Evolutionary conservation across 352 stramenopile genomes (phyloP), one percentile per base, ranked within the genome.

Genomic region (Hyaloperonospora arabidopsidis): DNA sequence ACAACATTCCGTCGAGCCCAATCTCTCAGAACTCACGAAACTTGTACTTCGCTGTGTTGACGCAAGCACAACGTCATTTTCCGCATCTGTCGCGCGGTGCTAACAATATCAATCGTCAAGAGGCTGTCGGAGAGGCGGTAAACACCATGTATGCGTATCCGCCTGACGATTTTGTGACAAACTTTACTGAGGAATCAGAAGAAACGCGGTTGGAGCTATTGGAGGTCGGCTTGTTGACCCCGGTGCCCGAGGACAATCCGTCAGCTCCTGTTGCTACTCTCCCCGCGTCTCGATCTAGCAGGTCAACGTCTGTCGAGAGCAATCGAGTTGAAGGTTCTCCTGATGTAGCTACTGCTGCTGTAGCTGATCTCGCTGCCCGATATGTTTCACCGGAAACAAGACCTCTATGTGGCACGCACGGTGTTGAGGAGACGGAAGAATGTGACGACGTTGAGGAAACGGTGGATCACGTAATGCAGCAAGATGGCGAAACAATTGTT

Each of bases 11-110:
- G 17, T 82, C 78, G 13, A 92, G 84, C 39, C 54, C 66, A 5
- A 95, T 95, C 49, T 78, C 82, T 5, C 81, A 93, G 35, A 93
- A 91, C 59, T 76, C 79, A 14, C 52, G 82, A n/a, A 90, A 68
- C 28, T 58, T 94, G n/a, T 75, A 70, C 28, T 66, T 59, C 4
- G 74, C 82, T 10, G 50, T 91, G 10, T 49, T 86, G 15, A 83
- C 79, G 2, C 67, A 79, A 15, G 57, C 84, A 2, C 75, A 89
- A 29, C 77, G 76, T 13, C 52, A 84, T 19, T 92, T 89, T 25
- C 78, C 82, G 8, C 65, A 77, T 21, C 52, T 71, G 47, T 38
- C 78, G 38, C 68, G 59, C 15, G 57, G 62, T 45, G 18, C n/a
- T 10, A 61, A 56, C 17, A 55, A 57, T 35, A 54, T 34, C 10